Evolutionary conservation across 164 flowering plant species (phyloP), one percentile per base, ranked within the genome.

Genomic region (Stephania yunnanensis): DNA sequence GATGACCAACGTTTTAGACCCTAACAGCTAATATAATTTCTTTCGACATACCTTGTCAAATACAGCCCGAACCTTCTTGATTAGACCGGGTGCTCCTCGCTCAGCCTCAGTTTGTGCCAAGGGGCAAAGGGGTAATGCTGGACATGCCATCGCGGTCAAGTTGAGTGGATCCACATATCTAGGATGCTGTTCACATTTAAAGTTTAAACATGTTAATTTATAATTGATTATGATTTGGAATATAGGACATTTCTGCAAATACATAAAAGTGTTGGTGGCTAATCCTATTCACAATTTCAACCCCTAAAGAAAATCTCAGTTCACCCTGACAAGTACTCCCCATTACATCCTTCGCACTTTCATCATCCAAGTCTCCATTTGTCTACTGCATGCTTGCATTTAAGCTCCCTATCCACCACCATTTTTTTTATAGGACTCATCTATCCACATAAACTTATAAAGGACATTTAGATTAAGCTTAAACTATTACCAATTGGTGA

Each of bases 31-130:
- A 19, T 1, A 61, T 6, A 61, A 12, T 10, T 53, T 69, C 15
- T n/a, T 15, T 67, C 22, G 44, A 25, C 25, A 76, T 83, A 92
- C 99, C 97, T 89, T 96, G 63, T 94, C 95, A 85, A 96, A 92
- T 13, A 92, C 90, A 70, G 89, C 91, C 80, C 98, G 86, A 77
- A 94, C 90, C 46, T 97, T 85, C 86, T 96, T 91, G 68, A 96
- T 95, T 65, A 96, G 79, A 80, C 84, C 92, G 63, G 99, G 99
- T 75, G 87, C 89, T 73, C 95, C 98, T 22, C 99, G 89, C 82
- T 95, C 99, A 63, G 99, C 99, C 88, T 95, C 99, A 74, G 99
- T 87, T 74, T 92, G 90, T 78, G 99, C 98, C 83, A 96, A 79
- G 42, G 98, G 97, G 82, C 99, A 96, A 29, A 96, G 87, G 52